Evolutionary conservation across 345 rosid species (phyloP).

Genomic region (Tarenaya hassleriana): DNA sequence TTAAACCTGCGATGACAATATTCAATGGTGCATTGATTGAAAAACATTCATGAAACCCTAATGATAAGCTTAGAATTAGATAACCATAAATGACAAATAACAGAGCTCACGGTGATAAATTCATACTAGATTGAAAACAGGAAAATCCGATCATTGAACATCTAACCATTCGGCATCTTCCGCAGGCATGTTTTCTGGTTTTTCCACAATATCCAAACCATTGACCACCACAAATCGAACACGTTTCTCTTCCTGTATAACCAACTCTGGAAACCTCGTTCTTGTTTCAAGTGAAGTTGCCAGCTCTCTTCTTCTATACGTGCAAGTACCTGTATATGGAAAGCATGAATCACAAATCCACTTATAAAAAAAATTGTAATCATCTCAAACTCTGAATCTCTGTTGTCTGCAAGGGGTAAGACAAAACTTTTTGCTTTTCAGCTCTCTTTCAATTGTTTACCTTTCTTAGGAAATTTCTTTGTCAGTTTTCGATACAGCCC

Average conservation of each 20-base stretch:
- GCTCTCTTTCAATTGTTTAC: constrained; percentile 23
- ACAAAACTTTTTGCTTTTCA: too few relatives aligned
- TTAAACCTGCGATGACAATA: constrained; percentile 54
- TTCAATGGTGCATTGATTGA: constrained; percentile 20
- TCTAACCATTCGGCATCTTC: constrained; percentile 88
- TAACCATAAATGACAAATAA: constrained; percentile 4
- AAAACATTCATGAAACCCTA: too few relatives aligned
- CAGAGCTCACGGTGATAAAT: not conserved
- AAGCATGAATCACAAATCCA: not conserved
- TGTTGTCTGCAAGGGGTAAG: too few relatives aligned
- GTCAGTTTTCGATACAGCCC: constrained; percentile 83
- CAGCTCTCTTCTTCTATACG: constrained; percentile 86
- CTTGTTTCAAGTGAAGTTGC: constrained; percentile 92
- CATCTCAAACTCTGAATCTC: not conserved
- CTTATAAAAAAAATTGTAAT: not conserved
- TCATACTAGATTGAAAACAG: not conserved
- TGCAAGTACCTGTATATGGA: constrained; percentile 45
- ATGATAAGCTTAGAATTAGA: not conserved
- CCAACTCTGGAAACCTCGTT: constrained; percentile 89
- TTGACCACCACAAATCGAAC: constrained; percentile 92
- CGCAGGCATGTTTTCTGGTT: constrained; percentile 48
- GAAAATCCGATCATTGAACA: not conserved
- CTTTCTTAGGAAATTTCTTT: constrained; percentile 87
- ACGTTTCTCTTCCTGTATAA: constrained; percentile 88
- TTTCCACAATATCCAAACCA: constrained; percentile 89